Evolutionary conservation across 257 asterid genomes (phyloP).

Genomic region (Nicotiana knightiana): DNA sequence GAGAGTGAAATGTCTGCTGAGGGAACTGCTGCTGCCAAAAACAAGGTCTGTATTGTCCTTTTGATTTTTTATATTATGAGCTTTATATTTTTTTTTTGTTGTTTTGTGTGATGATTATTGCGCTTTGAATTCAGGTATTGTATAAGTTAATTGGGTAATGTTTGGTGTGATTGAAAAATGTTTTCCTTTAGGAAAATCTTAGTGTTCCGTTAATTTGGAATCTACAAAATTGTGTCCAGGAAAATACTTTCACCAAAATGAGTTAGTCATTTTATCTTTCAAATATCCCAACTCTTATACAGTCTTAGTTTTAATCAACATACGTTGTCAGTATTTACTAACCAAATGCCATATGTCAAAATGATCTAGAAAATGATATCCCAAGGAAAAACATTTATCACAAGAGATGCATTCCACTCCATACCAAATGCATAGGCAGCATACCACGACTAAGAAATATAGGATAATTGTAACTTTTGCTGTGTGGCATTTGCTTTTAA

Average conservation of each 20-base stretch:
- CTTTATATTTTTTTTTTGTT: neutral
- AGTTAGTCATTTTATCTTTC: neutral
- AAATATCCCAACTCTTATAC: neutral
- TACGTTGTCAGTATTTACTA: neutral
- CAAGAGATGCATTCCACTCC: neutral
- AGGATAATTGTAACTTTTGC: neutral
- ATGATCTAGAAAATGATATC: neutral
- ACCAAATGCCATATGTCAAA: neutral
- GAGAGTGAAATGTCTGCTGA: slow-evolving; percentile 55
- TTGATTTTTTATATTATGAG: neutral
- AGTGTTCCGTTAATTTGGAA: neutral
- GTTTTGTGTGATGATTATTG: too few species aligned
- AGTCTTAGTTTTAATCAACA: neutral
- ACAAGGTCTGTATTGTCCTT: slow-evolving; percentile 34
- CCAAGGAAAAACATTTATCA: neutral
- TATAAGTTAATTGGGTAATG: neutral
- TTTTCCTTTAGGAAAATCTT: neutral
- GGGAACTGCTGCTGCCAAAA: slow-evolving; percentile 31
- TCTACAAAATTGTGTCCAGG: neutral
- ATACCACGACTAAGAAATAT: neutral
- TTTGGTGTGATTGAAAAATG: neutral
- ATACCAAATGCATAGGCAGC: neutral
- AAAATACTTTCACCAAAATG: neutral
- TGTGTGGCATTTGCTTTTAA: neutral
- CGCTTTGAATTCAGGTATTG: neutral